Evolutionary conservation across 352 stramenopile genomes (phyloP), one percentile per base, ranked within the genome.

Genomic region (Pythium monospermum): DNA sequence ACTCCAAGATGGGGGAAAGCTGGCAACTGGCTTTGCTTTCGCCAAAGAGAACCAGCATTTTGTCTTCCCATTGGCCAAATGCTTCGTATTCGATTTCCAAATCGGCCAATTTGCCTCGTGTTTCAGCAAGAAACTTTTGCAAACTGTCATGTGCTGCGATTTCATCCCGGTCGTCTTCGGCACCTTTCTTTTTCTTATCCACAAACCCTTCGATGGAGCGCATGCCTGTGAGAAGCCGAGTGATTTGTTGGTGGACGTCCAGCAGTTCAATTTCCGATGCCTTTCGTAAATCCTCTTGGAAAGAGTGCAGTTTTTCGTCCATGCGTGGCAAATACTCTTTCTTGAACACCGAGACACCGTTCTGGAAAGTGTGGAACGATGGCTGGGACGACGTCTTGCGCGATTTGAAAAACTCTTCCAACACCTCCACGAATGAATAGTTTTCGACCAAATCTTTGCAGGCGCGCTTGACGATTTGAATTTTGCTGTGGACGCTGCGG

Each of bases 391-490:
- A 79, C 2, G 11, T 18, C 23, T 61, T 43, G 13, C 67, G 52
- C 10, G 53, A 64, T 12, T 66, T 62, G 49, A 81, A 90, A 45
- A 87, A 86, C 68, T 71, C 50, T 16, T 81, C 64, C 6, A 90
- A 35, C 3, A 68, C 70, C 21, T 76, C 58, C 21, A 81, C 46
- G 38, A 90, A 85, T 19, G 62, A 75, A 23, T 69, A 90, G 38
- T 90, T 90, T 31, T 90, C 79, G 10, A 83, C 59, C 16, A 90
- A 31, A 54, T 90, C 74, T 16, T 72, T 64, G 33, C 76, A 90
- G 2, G 76, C 73, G 33, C 74, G 72, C 47, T 83, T 85, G 2
- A 86, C 68, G 6, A 81, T 40, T 38, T 84, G 64, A 31, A 90
- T 69, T 27, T 68, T 70, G 0, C 56, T 53, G 15, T 83, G 58